phyloP scores from a whole-genome alignment of 2,329 filamentous ascomycete species.

The Pseudogymnoascus sp. region DNA sequence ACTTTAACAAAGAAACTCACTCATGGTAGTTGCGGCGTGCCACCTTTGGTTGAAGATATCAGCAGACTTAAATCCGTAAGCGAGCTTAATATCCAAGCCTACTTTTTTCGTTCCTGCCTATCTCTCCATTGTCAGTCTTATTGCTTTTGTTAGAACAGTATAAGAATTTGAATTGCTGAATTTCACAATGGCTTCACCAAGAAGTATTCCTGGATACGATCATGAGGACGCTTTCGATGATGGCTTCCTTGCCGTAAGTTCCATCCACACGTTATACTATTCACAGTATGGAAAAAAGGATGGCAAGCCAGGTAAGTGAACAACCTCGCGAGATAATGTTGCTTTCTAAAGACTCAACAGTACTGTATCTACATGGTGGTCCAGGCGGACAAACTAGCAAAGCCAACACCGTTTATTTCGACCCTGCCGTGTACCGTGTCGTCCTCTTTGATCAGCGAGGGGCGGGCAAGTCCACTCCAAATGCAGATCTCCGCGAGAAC shows the following conservation, averaged over 20 bases:
- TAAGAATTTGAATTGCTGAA: not conserved
- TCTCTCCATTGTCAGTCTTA: not conserved
- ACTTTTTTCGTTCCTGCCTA: not conserved
- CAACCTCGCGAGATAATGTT: not conserved
- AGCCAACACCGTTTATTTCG: conserved; percentile 34
- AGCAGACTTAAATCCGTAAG: not conserved
- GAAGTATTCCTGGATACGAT: conserved; percentile 19
- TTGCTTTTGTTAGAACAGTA: not conserved
- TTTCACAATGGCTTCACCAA: conserved; percentile 7
- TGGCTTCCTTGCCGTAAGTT: conserved; percentile 27
- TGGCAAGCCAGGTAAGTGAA: conserved; percentile 30
- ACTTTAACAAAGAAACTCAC: not conserved
- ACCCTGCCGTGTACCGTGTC: conserved; percentile 36
- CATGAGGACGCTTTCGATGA: conserved; percentile 29
- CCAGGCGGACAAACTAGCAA: conserved; percentile 31
- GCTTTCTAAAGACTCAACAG: conserved; percentile 15
- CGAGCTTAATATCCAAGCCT: not conserved
- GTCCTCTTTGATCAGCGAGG: conserved; percentile 41
- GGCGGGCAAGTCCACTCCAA: conserved; percentile 35
- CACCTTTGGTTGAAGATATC: not conserved
- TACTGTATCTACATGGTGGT: conserved; percentile 35
- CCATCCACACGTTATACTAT: conserved; percentile 31
- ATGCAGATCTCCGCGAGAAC: conserved; percentile 34
- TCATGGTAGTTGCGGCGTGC: not conserved
- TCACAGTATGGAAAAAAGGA: conserved; percentile 32